Conservation (phyloP, 441 rosid genomes). For the Croton setiger region DNA sequence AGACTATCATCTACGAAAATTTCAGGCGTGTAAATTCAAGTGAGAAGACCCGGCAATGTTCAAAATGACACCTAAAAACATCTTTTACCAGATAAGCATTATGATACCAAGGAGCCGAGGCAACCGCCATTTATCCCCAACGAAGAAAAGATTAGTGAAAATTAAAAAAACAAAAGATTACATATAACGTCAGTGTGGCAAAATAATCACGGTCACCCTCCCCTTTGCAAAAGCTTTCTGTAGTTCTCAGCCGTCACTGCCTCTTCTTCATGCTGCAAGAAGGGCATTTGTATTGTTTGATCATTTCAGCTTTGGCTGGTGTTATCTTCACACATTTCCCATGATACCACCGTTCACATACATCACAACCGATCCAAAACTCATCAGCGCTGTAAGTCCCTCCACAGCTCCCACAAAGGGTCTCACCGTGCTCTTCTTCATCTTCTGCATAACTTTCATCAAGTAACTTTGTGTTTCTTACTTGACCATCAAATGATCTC, state of each 20-base stretch:
- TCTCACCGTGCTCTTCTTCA: conserved; percentile 77
- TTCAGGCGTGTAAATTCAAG: neutral
- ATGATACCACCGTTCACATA: conserved; percentile 82
- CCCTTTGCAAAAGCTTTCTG: neutral
- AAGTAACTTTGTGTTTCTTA: conserved; percentile 43
- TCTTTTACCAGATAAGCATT: conserved; percentile 2
- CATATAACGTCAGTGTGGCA: conserved; percentile 20
- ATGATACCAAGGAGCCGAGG: neutral
- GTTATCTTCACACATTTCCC: conserved; percentile 85
- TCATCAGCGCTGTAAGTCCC: conserved; percentile 61
- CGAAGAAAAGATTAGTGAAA: neutral
- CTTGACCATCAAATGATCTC: conserved; percentile 72
- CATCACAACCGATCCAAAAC: conserved; percentile 84
- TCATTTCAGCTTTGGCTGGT: conserved; percentile 77
- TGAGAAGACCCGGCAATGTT: neutral
- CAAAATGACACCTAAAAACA: neutral
- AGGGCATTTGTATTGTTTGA: conserved; percentile 86
- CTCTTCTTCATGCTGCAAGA: conserved; percentile 69
- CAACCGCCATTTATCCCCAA: neutral
- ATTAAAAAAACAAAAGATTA: conserved; percentile 3
- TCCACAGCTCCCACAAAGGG: conserved; percentile 75
- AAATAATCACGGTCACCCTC: conserved; percentile 3
- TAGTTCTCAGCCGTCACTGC: conserved; percentile 29
- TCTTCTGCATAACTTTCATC: conserved; percentile 62
- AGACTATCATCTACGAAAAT: neutral